Evolutionary conservation across 306 rosid genomes (phyloP), one percentile per base, ranked within the genome.

Genomic region (Medicago arabica): DNA sequence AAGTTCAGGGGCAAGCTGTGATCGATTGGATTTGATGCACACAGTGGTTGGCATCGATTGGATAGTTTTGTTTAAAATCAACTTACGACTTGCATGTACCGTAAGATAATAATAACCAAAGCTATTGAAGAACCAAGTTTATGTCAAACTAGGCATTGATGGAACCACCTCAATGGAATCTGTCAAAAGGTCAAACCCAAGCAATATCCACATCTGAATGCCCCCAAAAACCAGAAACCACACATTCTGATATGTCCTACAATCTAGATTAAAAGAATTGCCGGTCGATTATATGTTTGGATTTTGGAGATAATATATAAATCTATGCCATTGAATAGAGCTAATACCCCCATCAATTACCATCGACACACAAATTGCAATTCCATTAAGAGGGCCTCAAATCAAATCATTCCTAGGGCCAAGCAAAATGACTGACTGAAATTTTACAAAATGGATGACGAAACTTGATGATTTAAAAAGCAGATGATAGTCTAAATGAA

Each of bases 171-270:
- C 77, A 71, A 62, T 46, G 25, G 38, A 61, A 6, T 9, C 15
- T 9, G 49, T 8, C 41, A 64, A 72, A n/a, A n/a, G n/a, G n/a
- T n/a, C n/a, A n/a, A 60, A 72, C 19, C 71, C 76, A 58, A 63
- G 57, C 19, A 72, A 60, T 31, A 43, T 44, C 59, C 28, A 66
- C 69, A 19, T 58, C 69, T 39, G 18, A 74, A 66, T 46, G 19
- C 65, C 75, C 71, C 54, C 47, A 43, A 36, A 31, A 75, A 75
- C 49, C 38, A 72, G n/a, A 41, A 72, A 28, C 71, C 67, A n/a
- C 38, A 31, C 10, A 74, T 31, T 17, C 14, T 3, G 47, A 43
- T 5, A 2, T 43, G 47, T 43, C 14, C 13, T 43, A 43, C 13
- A 43, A 43, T 43, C 47, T 10, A 10, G 14, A 43, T 41, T 41